phyloP scores from a whole-genome alignment of 2,329 filamentous ascomycete genomes.

The Tolypocladium amazonense region DNA sequence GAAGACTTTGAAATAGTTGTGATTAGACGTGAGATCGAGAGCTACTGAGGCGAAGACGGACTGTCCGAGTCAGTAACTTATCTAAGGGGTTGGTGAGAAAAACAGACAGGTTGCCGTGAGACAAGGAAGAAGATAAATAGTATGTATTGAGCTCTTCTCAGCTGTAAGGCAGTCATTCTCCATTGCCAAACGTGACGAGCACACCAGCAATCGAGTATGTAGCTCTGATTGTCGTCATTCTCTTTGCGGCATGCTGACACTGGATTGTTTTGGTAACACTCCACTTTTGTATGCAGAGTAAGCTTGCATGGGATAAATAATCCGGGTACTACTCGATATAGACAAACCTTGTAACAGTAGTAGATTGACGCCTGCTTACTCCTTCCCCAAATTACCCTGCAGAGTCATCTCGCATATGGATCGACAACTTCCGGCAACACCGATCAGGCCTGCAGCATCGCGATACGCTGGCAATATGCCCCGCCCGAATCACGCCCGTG shows the following conservation, averaged over 20 bases:
- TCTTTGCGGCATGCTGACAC: background rate
- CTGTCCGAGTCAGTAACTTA: background rate
- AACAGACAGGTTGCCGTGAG: background rate
- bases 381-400: background rate
- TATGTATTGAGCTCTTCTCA: background rate
- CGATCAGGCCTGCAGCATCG: background rate
- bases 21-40: background rate
- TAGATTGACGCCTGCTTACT: background rate
- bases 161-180: background rate
- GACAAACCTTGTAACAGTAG: background rate
- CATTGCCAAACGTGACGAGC: background rate
- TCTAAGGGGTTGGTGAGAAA: background rate
- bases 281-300: background rate
- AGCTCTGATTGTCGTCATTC: background rate
- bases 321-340: background rate
- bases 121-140: background rate
- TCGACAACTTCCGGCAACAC: background rate
- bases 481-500: background rate
- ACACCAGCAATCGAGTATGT: background rate
- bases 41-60: background rate
- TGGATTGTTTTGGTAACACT: background rate
- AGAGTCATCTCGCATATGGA: background rate
- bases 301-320: background rate
- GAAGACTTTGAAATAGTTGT: background rate
- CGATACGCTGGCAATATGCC: background rate